Conservation (phyloP, 1,284 basidiomycete species). For the Cutaneotrichosporon cutaneum region DNA sequence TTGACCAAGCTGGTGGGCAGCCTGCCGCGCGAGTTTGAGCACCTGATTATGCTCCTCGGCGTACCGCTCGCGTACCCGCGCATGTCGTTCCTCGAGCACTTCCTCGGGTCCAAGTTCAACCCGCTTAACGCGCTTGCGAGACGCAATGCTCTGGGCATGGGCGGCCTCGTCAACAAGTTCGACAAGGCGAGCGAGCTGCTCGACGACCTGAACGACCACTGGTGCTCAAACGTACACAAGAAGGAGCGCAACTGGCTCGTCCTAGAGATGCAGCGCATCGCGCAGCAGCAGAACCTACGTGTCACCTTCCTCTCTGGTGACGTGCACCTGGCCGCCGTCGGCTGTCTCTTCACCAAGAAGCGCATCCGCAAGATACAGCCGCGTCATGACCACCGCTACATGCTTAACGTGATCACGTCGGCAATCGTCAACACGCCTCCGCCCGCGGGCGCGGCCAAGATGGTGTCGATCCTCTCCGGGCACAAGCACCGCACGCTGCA, state of each 20-base stretch:
- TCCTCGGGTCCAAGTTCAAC: slow-evolving; percentile 76
- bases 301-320: slow-evolving; percentile 86
- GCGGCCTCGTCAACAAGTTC: slow-evolving; percentile 82
- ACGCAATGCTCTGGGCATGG: slow-evolving; percentile 60
- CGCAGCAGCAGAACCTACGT: slow-evolving; percentile 62
- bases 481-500: slow-evolving; percentile 84
- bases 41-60: slow-evolving; percentile 78
- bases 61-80: slow-evolving; percentile 71
- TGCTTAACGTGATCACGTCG: slow-evolving; percentile 64
- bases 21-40: slow-evolving; percentile 68
- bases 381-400: slow-evolving; percentile 70
- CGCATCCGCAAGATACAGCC: slow-evolving; percentile 53
- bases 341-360: slow-evolving; percentile 64
- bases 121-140: slow-evolving; percentile 70
- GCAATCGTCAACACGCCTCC: slow-evolving; percentile 62
- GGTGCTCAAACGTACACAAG: slow-evolving; percentile 82
- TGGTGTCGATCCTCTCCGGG: slow-evolving; percentile 75
- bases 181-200: slow-evolving; percentile 86
- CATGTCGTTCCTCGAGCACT: slow-evolving; percentile 75
- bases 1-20: slow-evolving; percentile 61
- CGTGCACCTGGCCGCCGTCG: slow-evolving; percentile 84
- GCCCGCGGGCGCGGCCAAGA: slow-evolving; percentile 70
- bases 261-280: slow-evolving; percentile 70
- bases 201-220: slow-evolving; percentile 91
- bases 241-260: slow-evolving; percentile 89